These are phyloP conservation scores for Onygena corvina DNA, from an alignment of 2,329 filamentous ascomycete genomes.

Conservation along the genomic window DNA sequence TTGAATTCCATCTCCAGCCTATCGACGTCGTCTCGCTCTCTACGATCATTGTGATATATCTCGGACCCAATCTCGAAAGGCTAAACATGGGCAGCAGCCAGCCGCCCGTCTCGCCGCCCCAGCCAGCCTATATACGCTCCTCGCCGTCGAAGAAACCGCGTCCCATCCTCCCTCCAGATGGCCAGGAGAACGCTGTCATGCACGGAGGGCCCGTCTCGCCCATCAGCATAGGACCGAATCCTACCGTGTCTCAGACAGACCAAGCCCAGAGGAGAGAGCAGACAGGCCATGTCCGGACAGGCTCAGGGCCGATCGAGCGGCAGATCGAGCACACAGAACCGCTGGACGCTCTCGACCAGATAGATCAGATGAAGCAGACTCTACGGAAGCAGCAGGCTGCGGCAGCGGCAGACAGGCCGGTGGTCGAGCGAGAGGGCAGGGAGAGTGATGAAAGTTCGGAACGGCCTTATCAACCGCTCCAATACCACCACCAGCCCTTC, in stretches of 20 bases:
- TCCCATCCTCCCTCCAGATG: constrained; percentile 14
- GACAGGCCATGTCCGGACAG: constrained; percentile 14
- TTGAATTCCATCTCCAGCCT: not conserved
- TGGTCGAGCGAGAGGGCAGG: constrained; percentile 13
- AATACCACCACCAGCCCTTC: constrained; percentile 42
- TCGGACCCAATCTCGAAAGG: not conserved
- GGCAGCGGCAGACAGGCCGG: no score
- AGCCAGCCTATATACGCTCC: constrained; percentile 34
- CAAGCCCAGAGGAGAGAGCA: constrained; percentile 22
- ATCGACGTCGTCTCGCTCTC: not conserved
- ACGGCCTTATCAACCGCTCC: constrained; percentile 35
- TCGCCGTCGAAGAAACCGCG: constrained; percentile 21
- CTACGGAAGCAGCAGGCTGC: no score
- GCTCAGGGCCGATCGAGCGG: no score
- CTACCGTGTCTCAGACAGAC: no score
- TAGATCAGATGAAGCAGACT: not conserved
- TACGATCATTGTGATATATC: not conserved
- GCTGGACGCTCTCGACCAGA: not conserved
- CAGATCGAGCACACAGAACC: not conserved
- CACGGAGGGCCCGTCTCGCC: constrained; percentile 26
- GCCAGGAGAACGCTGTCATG: constrained; percentile 19
- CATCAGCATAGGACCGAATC: constrained; percentile 26
- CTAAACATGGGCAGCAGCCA: constrained; percentile 11
- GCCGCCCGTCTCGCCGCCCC: constrained; percentile 29
- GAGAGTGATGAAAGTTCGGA: not conserved